phyloP scores from a whole-genome alignment of 805 yeast species.

The Kuraishia borneana region DNA sequence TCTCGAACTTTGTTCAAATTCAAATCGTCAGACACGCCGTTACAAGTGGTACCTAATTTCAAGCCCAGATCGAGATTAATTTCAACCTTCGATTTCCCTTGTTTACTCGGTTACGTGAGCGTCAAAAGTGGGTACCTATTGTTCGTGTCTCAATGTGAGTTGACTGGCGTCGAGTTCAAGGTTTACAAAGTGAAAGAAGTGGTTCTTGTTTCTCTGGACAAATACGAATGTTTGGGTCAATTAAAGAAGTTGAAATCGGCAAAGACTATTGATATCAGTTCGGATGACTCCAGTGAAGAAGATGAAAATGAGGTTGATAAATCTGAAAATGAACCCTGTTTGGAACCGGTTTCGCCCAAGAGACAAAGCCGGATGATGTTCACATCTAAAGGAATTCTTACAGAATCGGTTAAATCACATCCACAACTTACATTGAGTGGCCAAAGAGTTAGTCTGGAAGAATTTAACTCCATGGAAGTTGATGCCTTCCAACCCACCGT shows the following conservation, averaged over 20 bases:
- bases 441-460: slow-evolving; percentile 3
- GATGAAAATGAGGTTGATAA: slow-evolving; percentile 1
- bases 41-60: neutral
- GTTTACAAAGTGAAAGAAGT: slow-evolving; percentile 9
- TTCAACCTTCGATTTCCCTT: neutral
- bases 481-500: neutral
- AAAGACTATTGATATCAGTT: neutral
- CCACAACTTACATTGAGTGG: slow-evolving; percentile 9
- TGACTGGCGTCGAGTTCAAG: slow-evolving; percentile 1
- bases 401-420: slow-evolving; percentile 10
- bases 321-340: slow-evolving; percentile 3
- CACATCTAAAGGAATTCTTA: slow-evolving; percentile 10
- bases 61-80: neutral
- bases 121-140: slow-evolving; percentile 10
- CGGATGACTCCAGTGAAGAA: slow-evolving; percentile 1
- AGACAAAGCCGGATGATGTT: slow-evolving; percentile 4
- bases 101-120: slow-evolving; percentile 7
- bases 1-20: neutral
- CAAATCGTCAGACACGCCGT: neutral
- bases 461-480: neutral
- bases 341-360: slow-evolving; percentile 3
- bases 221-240: slow-evolving; percentile 3
- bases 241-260: neutral
- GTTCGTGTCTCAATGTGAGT: slow-evolving; percentile 7
- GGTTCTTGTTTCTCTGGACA: slow-evolving; percentile 9